A percentile compares a stretch with the other conserved stretches of the same genome.
Conservation (phyloP, 805 yeast species). For the Schwanniomyces polymorphus region DNA sequence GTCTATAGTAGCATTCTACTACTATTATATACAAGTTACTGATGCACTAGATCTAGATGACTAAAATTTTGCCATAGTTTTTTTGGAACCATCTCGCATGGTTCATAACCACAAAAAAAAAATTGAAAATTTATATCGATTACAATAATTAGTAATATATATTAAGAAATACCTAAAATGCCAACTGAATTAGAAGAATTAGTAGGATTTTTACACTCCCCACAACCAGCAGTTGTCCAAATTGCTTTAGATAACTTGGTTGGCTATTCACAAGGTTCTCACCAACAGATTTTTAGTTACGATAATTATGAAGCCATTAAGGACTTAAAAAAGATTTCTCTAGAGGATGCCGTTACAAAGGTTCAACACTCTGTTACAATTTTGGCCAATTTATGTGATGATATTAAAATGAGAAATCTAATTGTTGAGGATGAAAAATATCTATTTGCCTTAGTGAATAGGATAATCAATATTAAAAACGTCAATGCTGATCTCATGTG, state of each 20-base stretch:
- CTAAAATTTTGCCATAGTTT: constrained; percentile 6
- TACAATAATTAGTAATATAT: not conserved
- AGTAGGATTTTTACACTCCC: constrained; percentile 78
- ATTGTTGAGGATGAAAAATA: constrained; percentile 67
- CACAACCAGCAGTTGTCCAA: constrained; percentile 74
- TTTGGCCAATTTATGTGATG: constrained; percentile 80
- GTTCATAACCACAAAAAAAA: not conserved
- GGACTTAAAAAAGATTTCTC: constrained; percentile 64
- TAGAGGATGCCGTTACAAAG: constrained; percentile 52
- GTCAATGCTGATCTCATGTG: constrained; percentile 77
- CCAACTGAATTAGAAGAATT: constrained; percentile 52
- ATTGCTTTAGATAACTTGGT: constrained; percentile 84
- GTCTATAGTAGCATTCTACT: constrained; percentile 36
- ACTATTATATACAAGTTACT: constrained; percentile 33
- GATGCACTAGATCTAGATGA: constrained; percentile 11
- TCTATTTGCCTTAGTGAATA: constrained; percentile 45
- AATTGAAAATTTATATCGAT: not conserved
- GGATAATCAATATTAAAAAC: constrained; percentile 56
- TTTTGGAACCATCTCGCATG: not conserved
- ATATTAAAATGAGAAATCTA: constrained; percentile 57
- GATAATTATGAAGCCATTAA: constrained; percentile 69
- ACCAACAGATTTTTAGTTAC: constrained; percentile 63
- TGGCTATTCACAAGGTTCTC: constrained; percentile 74
- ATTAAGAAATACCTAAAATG: constrained; percentile 20
- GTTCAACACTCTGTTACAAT: constrained; percentile 75